Conservation (phyloP, 2,329 filamentous ascomycete species). For the Exophiala sideris region DNA sequence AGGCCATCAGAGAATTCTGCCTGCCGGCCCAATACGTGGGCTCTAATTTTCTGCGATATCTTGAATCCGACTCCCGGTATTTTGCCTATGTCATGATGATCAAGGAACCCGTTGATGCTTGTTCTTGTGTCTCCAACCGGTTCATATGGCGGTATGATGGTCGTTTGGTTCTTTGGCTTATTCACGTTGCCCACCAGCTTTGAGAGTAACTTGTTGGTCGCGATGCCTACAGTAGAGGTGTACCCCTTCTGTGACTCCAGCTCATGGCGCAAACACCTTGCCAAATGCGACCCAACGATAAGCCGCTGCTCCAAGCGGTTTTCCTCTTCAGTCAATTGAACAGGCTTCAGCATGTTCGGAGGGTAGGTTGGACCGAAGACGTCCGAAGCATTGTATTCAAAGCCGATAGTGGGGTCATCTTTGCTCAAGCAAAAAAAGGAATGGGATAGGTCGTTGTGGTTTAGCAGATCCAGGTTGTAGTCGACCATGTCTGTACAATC, state of each 20-base stretch:
- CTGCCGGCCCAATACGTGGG: slow-evolving; percentile 52
- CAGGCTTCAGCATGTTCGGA: background rate
- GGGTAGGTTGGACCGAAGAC: slow-evolving; percentile 65
- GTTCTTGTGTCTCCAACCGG: slow-evolving; percentile 32
- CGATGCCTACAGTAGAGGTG: slow-evolving; percentile 82
- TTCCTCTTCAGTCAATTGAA: slow-evolving; percentile 14
- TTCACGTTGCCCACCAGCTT: slow-evolving; percentile 81
- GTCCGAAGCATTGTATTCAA: slow-evolving; percentile 68
- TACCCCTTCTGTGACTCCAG: slow-evolving; percentile 76
- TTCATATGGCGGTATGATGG: slow-evolving; percentile 65
- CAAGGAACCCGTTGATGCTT: slow-evolving; percentile 68
- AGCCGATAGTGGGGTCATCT: slow-evolving; percentile 74
- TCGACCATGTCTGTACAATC: slow-evolving; percentile 84
- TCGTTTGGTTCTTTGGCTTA: slow-evolving; percentile 86
- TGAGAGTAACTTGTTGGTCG: slow-evolving; percentile 79
- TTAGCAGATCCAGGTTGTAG: slow-evolving; percentile 73
- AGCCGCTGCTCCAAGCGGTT: slow-evolving; percentile 57
- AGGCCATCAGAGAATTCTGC: slow-evolving; percentile 44
- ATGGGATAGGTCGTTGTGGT: slow-evolving; percentile 57
- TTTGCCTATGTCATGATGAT: slow-evolving; percentile 70
- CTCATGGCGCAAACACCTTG: slow-evolving; percentile 66
- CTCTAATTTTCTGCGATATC: slow-evolving; percentile 65
- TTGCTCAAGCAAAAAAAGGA: slow-evolving; percentile 79
- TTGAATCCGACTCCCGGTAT: slow-evolving; percentile 85
- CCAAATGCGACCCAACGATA: slow-evolving; percentile 76